phyloP scores from a whole-genome alignment of 805 yeast species.

The Zygosaccharomyces pseudorouxii region DNA sequence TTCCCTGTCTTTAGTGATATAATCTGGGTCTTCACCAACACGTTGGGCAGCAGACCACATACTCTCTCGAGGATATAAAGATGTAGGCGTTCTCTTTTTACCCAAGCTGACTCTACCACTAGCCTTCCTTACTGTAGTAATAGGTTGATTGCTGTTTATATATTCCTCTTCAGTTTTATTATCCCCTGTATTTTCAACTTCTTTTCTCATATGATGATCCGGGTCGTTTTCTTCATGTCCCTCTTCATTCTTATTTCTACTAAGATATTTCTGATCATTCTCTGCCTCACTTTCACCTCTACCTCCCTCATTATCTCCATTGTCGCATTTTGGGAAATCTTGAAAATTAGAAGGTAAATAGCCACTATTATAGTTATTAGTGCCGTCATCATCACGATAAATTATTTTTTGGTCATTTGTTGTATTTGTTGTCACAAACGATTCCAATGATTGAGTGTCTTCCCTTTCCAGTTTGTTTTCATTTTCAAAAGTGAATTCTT shows the following conservation, averaged over 20 bases:
- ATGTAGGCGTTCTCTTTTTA: slow-evolving; percentile 12
- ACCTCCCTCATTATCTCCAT: background rate
- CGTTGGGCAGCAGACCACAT: slow-evolving; percentile 5
- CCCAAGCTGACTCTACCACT: slow-evolving; percentile 34
- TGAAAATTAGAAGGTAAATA: background rate
- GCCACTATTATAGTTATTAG: slow-evolving; percentile 14
- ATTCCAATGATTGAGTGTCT: slow-evolving; percentile 8
- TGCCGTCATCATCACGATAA: slow-evolving; percentile 5
- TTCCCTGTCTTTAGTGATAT: slow-evolving; percentile 20
- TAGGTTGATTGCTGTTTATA: slow-evolving; percentile 7
- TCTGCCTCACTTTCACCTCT: background rate
- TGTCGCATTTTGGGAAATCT: background rate
- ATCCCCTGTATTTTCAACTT: background rate
- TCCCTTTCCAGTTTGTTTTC: slow-evolving; percentile 8
- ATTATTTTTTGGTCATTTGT: background rate
- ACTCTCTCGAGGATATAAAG: slow-evolving; percentile 2
- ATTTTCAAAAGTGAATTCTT: slow-evolving; percentile 40
- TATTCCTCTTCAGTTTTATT: background rate
- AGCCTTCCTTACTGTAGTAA: slow-evolving; percentile 24
- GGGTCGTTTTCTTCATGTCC: background rate
- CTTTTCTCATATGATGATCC: background rate
- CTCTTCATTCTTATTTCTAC: background rate
- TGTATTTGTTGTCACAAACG: slow-evolving; percentile 16
- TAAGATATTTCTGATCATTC: background rate
- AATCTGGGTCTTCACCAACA: slow-evolving; percentile 12